Conservation (phyloP, 2,329 filamentous ascomycete species). For the Fusarium pseudocircinatum region DNA sequence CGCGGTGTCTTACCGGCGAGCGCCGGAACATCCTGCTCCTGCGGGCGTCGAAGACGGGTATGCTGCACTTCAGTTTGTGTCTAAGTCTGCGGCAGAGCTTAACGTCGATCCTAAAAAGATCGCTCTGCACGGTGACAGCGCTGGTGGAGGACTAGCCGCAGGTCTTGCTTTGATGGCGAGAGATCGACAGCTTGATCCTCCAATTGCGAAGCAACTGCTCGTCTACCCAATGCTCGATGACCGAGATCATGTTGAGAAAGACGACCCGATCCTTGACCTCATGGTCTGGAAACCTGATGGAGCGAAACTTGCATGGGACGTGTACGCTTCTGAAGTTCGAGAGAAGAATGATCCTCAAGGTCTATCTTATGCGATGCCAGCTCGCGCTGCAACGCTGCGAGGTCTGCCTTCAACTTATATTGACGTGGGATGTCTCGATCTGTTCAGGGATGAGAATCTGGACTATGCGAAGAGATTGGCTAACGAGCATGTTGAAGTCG, state of each 20-base stretch:
- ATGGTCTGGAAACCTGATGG: constrained; percentile 30
- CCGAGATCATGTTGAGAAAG: not conserved
- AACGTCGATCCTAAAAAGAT: constrained; percentile 18
- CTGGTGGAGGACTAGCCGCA: constrained; percentile 20
- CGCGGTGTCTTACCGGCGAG: constrained; percentile 17
- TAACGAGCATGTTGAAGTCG: constrained; percentile 36
- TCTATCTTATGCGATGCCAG: constrained; percentile 38
- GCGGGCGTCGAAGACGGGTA: constrained; percentile 16
- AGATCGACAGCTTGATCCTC: constrained; percentile 1
- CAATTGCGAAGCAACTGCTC: constrained; percentile 10
- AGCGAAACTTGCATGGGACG: constrained; percentile 40
- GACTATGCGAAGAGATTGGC: constrained; percentile 3
- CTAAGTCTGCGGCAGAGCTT: not conserved
- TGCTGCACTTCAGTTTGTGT: constrained; percentile 10
- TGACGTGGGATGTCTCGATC: constrained; percentile 51
- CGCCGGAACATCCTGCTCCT: constrained; percentile 23
- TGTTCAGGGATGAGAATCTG: constrained; percentile 44
- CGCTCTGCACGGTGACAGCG: constrained; percentile 15
- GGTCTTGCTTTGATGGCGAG: constrained; percentile 9
- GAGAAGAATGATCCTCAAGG: not conserved
- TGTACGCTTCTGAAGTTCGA: constrained; percentile 6
- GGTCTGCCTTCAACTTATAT: constrained; percentile 51
- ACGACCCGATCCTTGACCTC: constrained; percentile 4
- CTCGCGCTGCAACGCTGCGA: constrained; percentile 32
- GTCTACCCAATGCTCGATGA: constrained; percentile 33